phyloP scores from a whole-genome alignment of 805 yeast genomes.

The Cyberlindnera galapagoensis region DNA sequence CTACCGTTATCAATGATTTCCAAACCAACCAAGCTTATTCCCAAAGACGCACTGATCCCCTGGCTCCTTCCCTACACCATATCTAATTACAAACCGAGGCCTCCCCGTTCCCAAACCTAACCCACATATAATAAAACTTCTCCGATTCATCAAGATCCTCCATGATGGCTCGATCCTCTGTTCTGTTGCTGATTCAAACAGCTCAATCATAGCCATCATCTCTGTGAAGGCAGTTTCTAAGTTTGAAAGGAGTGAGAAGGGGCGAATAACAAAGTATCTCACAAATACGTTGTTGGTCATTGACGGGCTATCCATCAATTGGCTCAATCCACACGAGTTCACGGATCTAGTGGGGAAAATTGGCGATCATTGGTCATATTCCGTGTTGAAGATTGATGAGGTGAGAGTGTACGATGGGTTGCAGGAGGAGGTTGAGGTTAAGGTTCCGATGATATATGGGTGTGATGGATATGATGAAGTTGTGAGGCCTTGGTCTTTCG shows the following conservation, averaged over 20 bases:
- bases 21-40: too few species aligned
- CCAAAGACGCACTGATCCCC: too few species aligned
- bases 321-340: constrained; percentile 6
- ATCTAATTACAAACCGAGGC: too few species aligned
- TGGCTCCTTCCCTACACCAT: too few species aligned
- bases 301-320: constrained; percentile 2
- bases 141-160: constrained; percentile 5
- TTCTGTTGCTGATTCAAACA: constrained; percentile 8
- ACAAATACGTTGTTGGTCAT: constrained; percentile 6
- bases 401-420: constrained; percentile 9
- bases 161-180: constrained; percentile 6
- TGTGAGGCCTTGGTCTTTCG: constrained; percentile 7
- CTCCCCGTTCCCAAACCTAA: too few species aligned
- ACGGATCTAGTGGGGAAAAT: neutral
- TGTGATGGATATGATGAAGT: constrained; percentile 1
- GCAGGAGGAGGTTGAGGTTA: constrained; percentile 4
- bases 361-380: too few species aligned
- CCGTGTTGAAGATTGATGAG: constrained; percentile 7
- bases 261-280: constrained; percentile 11
- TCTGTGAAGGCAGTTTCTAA: constrained; percentile 1
- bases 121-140: too few species aligned
- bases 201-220: constrained; percentile 5
- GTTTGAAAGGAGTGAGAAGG: constrained; percentile 9
- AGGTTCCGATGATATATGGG: constrained; percentile 8
- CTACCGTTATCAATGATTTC: too few species aligned